Evolutionary conservation across 768 basidiomycete species (phyloP), one percentile per base, ranked within the genome.

Genomic region (Rhodotorula paludigena): DNA sequence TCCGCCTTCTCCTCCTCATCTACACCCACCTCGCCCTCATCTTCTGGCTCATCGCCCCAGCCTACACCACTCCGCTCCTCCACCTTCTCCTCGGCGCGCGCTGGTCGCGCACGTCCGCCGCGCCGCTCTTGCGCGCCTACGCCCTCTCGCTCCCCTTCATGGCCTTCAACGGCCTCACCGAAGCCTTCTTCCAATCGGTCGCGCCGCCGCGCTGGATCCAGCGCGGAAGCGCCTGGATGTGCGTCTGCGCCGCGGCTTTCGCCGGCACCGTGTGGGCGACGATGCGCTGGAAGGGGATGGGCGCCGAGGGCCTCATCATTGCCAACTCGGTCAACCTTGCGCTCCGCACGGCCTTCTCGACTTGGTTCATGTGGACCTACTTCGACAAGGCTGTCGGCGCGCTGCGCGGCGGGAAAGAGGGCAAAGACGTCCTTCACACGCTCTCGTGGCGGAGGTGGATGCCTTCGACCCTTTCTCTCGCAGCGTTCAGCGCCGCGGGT

Each of bases 91-190:
- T 97, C 14, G 92, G 81, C 0, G 64, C 68, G 3, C 75, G 73
- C 47, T 81, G 80, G 72, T 89, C 28, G 78, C 74, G 30, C 82
- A 83, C 66, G 1, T 39, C 36, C 89, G 89, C 78, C 81, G 85
- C 42, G 74, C 81, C 48, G 92, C 87, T 94, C 44, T 84, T 99
- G 11, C 78, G 79, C 20, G 85, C 87, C 1, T 99, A 92, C 85
- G 78, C 90, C 32, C 87, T 84, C 81, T 94, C 93, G 73, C 87
- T 98, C 71, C 96, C 96, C 1, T 83, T 89, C 30, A 83, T 99
- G 74, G 89, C 89, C 10, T 79, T 91, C 71, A 99, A 99, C 76
- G 96, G 96, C 4, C 84, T 89, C 0, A 80, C 94, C 25, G 96
- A 99, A 76, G 90, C 93, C 0, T 93, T 96, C 78, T 82, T 94